A percentile compares a stretch with the other conserved stretches of the same genome.
phyloP scores from a whole-genome alignment of 805 yeast genomes.

The Zygoascus flipseniorum region DNA sequence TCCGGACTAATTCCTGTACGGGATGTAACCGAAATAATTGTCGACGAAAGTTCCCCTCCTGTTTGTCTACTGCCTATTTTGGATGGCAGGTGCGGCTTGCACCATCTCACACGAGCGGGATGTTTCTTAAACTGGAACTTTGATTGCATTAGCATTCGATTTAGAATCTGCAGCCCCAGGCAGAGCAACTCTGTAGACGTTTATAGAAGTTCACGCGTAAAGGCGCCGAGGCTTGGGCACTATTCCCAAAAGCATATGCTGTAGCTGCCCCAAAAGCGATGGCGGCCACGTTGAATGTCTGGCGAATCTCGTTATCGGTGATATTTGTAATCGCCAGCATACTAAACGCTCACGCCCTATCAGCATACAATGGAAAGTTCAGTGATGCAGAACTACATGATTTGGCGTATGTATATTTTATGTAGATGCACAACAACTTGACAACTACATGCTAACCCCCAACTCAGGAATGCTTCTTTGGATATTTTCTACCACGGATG shows the following conservation, averaged over 20 bases:
- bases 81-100: not conserved
- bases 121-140: too few relatives aligned
- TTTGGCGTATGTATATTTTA: not conserved
- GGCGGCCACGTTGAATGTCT: not conserved
- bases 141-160: too few relatives aligned
- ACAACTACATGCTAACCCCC: too few relatives aligned
- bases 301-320: not conserved
- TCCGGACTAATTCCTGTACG: not conserved
- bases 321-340: not conserved
- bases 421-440: too few relatives aligned
- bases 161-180: too few relatives aligned
- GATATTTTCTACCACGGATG: constrained; percentile 67
- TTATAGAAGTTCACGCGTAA: too few relatives aligned
- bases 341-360: not conserved
- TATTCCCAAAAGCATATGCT: too few relatives aligned
- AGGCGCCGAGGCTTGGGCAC: too few relatives aligned
- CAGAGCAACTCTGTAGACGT: too few relatives aligned
- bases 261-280: not conserved
- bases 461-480: constrained; percentile 36
- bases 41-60: not conserved
- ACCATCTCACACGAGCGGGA: too few relatives aligned
- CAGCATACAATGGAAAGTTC: not conserved
- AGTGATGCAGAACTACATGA: not conserved
- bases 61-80: not conserved
- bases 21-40: too few relatives aligned